A percentile compares a stretch with the other conserved stretches of the same genome.
phyloP scores from a whole-genome alignment of 1,284 basidiomycete species.

The Rhodotorula mucilaginosa region DNA sequence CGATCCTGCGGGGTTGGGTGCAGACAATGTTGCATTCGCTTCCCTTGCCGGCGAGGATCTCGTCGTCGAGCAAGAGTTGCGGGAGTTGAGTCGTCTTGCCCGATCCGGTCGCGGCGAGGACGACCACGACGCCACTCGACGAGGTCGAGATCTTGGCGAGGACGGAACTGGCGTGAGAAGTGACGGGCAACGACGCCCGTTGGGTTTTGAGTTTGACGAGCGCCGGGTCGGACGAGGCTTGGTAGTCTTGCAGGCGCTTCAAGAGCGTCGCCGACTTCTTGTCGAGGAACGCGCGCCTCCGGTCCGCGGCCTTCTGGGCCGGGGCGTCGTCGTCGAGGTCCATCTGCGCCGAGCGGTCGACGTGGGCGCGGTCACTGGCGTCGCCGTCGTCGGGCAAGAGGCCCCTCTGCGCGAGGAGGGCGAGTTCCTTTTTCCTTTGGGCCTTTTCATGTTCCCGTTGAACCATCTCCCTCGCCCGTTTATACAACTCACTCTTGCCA shows the following conservation, averaged over 20 bases:
- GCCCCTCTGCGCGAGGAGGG: conserved; percentile 9
- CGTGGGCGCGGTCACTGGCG: conserved; percentile 2
- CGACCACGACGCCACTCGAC: conserved; percentile 71
- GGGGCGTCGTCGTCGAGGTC: too few species aligned
- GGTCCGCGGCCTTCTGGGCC: neutral
- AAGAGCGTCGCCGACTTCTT: conserved; percentile 64
- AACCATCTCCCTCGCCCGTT: conserved; percentile 46
- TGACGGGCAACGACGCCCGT: conserved; percentile 52
- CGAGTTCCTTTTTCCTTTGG: conserved; percentile 33
- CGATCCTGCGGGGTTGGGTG: conserved; percentile 88
- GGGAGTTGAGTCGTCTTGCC: conserved; percentile 96
- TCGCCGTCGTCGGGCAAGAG: neutral
- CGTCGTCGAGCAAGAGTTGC: conserved; percentile 84
- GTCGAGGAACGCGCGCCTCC: conserved; percentile 53
- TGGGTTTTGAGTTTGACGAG: conserved; percentile 67
- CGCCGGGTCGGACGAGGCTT: conserved; percentile 56
- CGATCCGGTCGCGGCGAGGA: conserved; percentile 92
- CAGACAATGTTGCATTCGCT: conserved; percentile 87
- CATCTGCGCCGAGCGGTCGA: neutral
- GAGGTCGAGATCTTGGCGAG: conserved; percentile 70
- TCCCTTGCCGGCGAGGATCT: conserved; percentile 73
- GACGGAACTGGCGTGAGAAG: conserved; percentile 38
- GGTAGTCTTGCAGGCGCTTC: conserved; percentile 62
- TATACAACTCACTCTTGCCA: conserved; percentile 57
- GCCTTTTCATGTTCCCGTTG: conserved; percentile 25